Conservation (phyloP, 2,329 filamentous ascomycete genomes). For the Fusarium goolgardi region DNA sequence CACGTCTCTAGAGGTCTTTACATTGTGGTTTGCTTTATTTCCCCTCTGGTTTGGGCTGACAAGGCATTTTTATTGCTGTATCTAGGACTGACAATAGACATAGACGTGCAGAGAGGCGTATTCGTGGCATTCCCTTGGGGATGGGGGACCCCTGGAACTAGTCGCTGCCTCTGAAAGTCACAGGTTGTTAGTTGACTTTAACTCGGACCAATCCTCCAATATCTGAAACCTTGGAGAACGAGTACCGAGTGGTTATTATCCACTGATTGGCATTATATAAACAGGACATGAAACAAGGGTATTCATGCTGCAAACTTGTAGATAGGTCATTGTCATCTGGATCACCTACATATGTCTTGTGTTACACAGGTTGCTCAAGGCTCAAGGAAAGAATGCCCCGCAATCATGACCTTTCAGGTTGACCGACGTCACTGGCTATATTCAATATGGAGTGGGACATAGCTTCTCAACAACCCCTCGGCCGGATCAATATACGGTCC, state of each 20-base stretch:
- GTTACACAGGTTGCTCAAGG: neutral
- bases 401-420: slow-evolving; percentile 26
- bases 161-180: neutral
- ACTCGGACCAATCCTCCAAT: neutral
- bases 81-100: no score
- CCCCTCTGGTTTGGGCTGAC: neutral
- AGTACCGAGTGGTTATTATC: neutral
- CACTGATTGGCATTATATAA: neutral
- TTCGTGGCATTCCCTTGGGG: slow-evolving; percentile 1
- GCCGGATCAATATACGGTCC: slow-evolving; percentile 15
- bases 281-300: neutral
- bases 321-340: neutral
- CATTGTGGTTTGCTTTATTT: neutral
- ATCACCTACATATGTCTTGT: neutral
- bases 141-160: slow-evolving; percentile 14
- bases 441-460: slow-evolving; percentile 4
- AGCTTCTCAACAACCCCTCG: slow-evolving; percentile 6
- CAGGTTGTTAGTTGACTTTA: neutral
- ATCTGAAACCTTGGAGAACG: slow-evolving; percentile 10
- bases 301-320: neutral
- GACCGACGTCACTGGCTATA: slow-evolving; percentile 27
- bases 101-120: neutral
- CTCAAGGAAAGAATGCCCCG: slow-evolving; percentile 14
- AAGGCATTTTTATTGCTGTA: neutral
- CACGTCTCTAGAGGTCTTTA: neutral